These are phyloP conservation scores for Drechslera avenae DNA, from an alignment of 2,329 filamentous ascomycete species.

Conservation along the genomic window DNA sequence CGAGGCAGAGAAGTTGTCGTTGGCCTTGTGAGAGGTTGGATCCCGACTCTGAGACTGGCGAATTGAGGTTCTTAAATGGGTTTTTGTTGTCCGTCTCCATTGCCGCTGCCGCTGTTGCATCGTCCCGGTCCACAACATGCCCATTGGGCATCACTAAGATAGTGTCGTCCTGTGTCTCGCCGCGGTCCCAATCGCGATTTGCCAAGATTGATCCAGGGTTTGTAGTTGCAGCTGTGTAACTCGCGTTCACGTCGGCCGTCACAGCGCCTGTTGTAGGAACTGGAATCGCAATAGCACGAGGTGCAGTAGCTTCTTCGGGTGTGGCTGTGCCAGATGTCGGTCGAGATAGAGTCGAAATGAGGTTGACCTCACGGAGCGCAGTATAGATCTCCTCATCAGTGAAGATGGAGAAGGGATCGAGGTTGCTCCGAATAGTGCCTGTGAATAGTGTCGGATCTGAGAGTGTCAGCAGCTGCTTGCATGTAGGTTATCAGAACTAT, in stretches of 20 bases:
- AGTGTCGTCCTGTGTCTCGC: conserved; percentile 36
- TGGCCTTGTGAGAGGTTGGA: conserved; percentile 96
- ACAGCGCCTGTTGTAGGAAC: conserved; percentile 37
- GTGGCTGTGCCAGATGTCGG: conserved; percentile 36
- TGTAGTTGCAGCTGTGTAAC: conserved; percentile 37
- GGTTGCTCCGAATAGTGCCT: conserved; percentile 86
- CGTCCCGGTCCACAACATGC: conserved; percentile 35
- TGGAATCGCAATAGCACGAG: conserved; percentile 38
- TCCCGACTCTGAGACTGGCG: conserved; percentile 84
- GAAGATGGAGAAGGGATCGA: conserved; percentile 89
- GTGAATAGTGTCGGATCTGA: conserved; percentile 88
- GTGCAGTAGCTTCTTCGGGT: conserved; percentile 26
- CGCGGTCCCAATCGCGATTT: conserved; percentile 36
- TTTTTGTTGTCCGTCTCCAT: conserved; percentile 81
- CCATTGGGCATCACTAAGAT: conserved; percentile 40
- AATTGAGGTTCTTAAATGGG: conserved; percentile 85
- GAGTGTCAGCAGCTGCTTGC: conserved; percentile 18
- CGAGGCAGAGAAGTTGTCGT: conserved; percentile 90
- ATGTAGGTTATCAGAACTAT: no score
- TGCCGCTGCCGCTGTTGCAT: conserved; percentile 30
- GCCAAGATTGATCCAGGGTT: conserved; percentile 42
- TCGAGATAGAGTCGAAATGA: conserved; percentile 64
- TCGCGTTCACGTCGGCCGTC: conserved; percentile 34
- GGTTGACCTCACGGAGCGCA: conserved; percentile 83
- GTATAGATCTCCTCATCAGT: conserved; percentile 90